Evolutionary conservation across 2,329 filamentous ascomycete genomes (phyloP), one percentile per base, ranked within the genome.

Genomic region (Colletotrichum camelliae): DNA sequence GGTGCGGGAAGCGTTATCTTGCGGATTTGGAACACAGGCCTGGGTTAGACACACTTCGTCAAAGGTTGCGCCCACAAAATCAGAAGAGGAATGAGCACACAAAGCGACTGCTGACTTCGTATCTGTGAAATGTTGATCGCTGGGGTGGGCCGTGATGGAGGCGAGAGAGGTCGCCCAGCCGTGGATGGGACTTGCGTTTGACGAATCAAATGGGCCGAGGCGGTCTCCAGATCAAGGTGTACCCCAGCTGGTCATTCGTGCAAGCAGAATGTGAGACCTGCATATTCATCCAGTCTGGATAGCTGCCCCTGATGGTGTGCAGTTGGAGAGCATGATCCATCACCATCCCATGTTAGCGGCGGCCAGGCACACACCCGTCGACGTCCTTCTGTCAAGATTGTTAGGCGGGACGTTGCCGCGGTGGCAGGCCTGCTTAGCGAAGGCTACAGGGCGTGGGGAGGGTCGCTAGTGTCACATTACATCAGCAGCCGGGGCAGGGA

Each of bases 51-150:
- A 52, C 43, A 52, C 43, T 52, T 52, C 43, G n/a, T 52, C 43
- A 52, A 52, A 21, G n/a, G 43, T 52, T 52, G 43, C n/a, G 43
- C n/a, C 43, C 43, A 13, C 43, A 12, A 52, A 21, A 21, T 13
- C n/a, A 52, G 43, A 52, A 52, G n/a, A 52, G 43, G n/a, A 21
- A 21, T 52, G 84, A 85, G 39, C 85, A 87, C 39, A 87, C 76
- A 58, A 48, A 27, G 16, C 33, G 10, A 43, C 43, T 15, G 58
- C 58, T 33, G 58, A 37, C 58, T 37, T 37, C 58, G 58, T 62
- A 15, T 62, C 58, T 62, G 58, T 62, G 31, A 62, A 27, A 60
- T 60, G 57, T 60, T 33, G 57, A 60, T 60, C 27, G 31, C 16
- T n/a, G 43, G n/a, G 43, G 43, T 52, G 43, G 43, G 43, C 43